Conservation (phyloP, 2,329 filamentous ascomycete genomes). For the Clonostachys rosea region DNA sequence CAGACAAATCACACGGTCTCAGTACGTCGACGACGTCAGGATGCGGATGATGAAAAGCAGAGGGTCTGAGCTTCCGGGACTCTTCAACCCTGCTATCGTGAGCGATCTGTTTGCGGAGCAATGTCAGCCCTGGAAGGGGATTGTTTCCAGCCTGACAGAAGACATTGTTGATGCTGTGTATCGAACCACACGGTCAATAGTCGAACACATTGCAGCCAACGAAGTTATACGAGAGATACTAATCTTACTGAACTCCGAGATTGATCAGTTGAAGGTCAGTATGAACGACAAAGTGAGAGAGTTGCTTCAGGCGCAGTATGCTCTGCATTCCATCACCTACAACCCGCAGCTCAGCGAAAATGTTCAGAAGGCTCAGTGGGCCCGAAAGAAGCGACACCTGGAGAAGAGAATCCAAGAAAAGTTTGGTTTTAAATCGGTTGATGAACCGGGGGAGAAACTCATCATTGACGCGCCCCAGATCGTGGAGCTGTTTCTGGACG, state of each 20-base stretch:
- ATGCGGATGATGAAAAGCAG: constrained; percentile 11
- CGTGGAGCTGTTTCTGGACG: neutral
- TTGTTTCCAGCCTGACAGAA: constrained; percentile 27
- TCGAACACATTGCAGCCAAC: constrained; percentile 21
- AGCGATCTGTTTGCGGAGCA: constrained; percentile 57
- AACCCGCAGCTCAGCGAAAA: constrained; percentile 39
- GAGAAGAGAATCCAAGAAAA: neutral
- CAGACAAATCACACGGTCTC: constrained; percentile 4
- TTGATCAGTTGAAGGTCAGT: constrained; percentile 13
- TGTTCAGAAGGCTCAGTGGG: constrained; percentile 18
- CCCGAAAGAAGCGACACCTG: neutral
- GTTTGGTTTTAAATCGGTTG: neutral
- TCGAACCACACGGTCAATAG: neutral
- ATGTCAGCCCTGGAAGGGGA: constrained; percentile 43
- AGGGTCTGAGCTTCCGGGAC: constrained; percentile 52
- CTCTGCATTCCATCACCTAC: constrained; percentile 44
- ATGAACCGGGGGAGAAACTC: constrained; percentile 4
- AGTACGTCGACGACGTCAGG: constrained; percentile 1
- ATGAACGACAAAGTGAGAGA: constrained; percentile 35
- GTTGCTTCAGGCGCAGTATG: constrained; percentile 37
- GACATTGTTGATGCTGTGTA: constrained; percentile 3
- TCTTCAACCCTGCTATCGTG: constrained; percentile 55
- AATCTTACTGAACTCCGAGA: constrained; percentile 18
- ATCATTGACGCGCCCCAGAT: neutral
- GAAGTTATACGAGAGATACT: constrained; percentile 21